Evolutionary conservation across 495 filamentous ascomycete genomes (phyloP).

Genomic region (Chaetomium tenue): DNA sequence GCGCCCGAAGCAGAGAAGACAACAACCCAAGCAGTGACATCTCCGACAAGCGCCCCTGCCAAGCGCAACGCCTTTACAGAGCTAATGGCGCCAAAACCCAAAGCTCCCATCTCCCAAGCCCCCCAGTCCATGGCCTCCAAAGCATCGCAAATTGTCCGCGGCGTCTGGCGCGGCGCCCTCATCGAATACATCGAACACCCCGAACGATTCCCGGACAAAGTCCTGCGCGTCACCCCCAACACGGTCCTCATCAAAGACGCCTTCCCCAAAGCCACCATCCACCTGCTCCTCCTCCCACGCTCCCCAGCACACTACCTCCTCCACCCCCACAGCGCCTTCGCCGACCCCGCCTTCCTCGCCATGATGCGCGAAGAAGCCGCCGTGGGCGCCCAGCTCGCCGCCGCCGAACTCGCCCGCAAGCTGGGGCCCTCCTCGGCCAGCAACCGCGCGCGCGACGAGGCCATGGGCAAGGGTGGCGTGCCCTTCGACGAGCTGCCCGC

Average conservation of each 20-base stretch:
- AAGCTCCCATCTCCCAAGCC: constrained; percentile 33
- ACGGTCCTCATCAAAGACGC: constrained; percentile 81
- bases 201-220: constrained; percentile 57
- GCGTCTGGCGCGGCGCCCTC: constrained; percentile 60
- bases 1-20: neutral
- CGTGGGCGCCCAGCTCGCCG: constrained; percentile 63
- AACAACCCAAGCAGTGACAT: neutral
- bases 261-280: constrained; percentile 81
- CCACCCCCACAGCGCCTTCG: constrained; percentile 78
- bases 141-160: constrained; percentile 16
- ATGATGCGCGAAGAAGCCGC: constrained; percentile 58
- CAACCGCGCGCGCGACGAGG: constrained; percentile 55
- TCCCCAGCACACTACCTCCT: constrained; percentile 57
- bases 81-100: constrained; percentile 63
- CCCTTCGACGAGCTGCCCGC: constrained; percentile 54
- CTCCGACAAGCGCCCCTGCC: neutral
- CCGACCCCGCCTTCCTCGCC: constrained; percentile 67
- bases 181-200: constrained; percentile 71
- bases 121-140: constrained; percentile 18
- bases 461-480: constrained; percentile 39
- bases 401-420: constrained; percentile 69
- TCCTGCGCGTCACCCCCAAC: constrained; percentile 66
- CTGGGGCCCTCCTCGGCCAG: constrained; percentile 62
- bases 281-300: constrained; percentile 83
- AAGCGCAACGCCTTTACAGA: constrained; percentile 52